A percentile compares a stretch with the other conserved stretches of the same genome.
Conservation (phyloP, 2,329 filamentous ascomycete species). For the Xylariaceae sp. region DNA sequence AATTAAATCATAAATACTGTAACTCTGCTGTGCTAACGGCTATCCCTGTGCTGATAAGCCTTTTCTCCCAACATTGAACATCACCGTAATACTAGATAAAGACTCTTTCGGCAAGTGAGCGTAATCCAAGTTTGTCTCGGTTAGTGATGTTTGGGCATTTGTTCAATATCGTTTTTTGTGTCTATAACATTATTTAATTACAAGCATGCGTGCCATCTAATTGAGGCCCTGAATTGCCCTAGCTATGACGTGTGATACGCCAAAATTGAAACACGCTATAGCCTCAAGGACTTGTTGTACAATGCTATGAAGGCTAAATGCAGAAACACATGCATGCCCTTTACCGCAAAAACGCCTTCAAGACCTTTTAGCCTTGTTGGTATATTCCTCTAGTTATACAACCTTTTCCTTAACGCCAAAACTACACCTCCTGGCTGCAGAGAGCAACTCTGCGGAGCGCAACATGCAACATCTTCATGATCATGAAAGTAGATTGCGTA, state of each 20-base stretch:
- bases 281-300: slow-evolving; percentile 29
- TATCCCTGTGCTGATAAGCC: too few relatives aligned
- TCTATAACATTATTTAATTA: slow-evolving; percentile 28
- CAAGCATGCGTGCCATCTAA: slow-evolving; percentile 23
- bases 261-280: slow-evolving; percentile 12
- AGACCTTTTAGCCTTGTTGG: slow-evolving; percentile 31
- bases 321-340: slow-evolving; percentile 8
- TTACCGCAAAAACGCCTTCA: slow-evolving; percentile 23
- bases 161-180: slow-evolving; percentile 2
- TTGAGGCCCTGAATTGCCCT: slow-evolving; percentile 10
- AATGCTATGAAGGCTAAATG: slow-evolving; percentile 26
- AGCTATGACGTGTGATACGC: slow-evolving; percentile 7
- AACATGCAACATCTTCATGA: slow-evolving; percentile 14
- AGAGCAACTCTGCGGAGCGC: slow-evolving; percentile 16
- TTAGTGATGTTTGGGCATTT: neutral
- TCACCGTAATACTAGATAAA: too few relatives aligned
- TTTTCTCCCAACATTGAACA: too few relatives aligned
- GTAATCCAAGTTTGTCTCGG: neutral
- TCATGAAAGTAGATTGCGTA: slow-evolving; percentile 74
- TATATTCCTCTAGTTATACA: slow-evolving; percentile 43
- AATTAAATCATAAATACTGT: too few relatives aligned
- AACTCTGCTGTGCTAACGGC: too few relatives aligned
- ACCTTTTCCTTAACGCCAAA: slow-evolving; percentile 37
- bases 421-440: slow-evolving; percentile 16
- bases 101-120: too few relatives aligned